phyloP scores from a whole-genome alignment of 2,329 filamentous ascomycete genomes.

The Plenodomus tracheiphilus region DNA sequence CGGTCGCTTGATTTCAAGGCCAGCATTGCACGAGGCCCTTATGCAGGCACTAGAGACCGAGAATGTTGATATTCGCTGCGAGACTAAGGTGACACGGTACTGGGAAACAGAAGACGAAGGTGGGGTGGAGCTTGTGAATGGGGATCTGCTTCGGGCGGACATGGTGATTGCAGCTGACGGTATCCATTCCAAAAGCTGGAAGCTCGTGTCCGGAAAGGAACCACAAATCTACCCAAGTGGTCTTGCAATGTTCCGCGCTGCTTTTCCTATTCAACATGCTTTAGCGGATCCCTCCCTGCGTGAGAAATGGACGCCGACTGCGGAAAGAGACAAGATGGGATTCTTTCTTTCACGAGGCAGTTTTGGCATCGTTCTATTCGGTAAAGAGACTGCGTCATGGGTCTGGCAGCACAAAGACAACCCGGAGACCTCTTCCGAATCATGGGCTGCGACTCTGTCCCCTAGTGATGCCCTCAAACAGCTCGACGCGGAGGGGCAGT shows the following conservation, averaged over 20 bases:
- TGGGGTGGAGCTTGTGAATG: too few relatives aligned
- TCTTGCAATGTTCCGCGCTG: slow-evolving; percentile 1
- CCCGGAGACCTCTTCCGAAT: slow-evolving; percentile 1
- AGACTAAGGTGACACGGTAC: slow-evolving; percentile 1
- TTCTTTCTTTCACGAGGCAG: neutral
- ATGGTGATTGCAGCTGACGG: neutral
- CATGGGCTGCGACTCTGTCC: slow-evolving; percentile 5
- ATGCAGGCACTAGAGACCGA: neutral
- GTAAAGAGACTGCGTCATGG: slow-evolving; percentile 1
- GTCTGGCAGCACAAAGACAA: slow-evolving; percentile 1
- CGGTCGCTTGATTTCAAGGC: slow-evolving; percentile 1
- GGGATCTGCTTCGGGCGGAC: neutral
- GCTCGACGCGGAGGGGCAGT: too few relatives aligned
- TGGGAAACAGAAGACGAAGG: slow-evolving; percentile 1
- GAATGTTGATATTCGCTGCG: neutral
- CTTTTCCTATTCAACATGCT: slow-evolving; percentile 1
- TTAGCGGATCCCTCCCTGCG: neutral
- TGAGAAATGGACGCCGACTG: slow-evolving; percentile 1
- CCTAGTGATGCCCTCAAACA: too few relatives aligned
- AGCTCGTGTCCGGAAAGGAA: slow-evolving; percentile 1
- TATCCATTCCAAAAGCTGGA: neutral
- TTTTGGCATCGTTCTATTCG: neutral
- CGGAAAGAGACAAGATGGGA: slow-evolving; percentile 1
- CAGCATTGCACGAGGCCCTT: slow-evolving; percentile 1
- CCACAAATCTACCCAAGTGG: slow-evolving; percentile 1